Percentiles rank a stretch among this genome's conserved stretches.
Evolutionary conservation across 768 basidiomycete genomes (phyloP).

Genomic region (Amanita pseudoporphyria): DNA sequence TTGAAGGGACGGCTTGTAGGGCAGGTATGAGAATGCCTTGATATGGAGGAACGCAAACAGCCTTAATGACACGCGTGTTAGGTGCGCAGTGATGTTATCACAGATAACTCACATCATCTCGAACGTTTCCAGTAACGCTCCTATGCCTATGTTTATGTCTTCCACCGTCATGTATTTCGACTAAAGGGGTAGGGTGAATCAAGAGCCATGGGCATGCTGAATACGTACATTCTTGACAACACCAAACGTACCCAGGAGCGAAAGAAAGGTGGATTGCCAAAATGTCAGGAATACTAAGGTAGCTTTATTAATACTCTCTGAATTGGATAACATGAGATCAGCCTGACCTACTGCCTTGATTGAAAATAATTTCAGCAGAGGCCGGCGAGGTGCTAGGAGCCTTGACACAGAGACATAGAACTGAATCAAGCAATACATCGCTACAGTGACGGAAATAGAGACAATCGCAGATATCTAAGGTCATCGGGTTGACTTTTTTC

Average conservation of each 20-base stretch:
- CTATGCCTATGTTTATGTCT: conserved; percentile 64
- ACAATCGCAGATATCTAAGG: conserved; percentile 47
- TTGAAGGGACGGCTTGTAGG: conserved; percentile 33
- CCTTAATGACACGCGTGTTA: conserved; percentile 20
- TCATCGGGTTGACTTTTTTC: not conserved
- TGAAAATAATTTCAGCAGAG: conserved; percentile 59
- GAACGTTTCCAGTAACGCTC: conserved; percentile 57
- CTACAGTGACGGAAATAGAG: conserved; percentile 62
- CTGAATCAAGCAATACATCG: conserved; percentile 74
- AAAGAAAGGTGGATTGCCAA: conserved; percentile 62
- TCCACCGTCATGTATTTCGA: conserved; percentile 63
- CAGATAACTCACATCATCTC: conserved; percentile 57
- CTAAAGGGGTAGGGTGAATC: conserved; percentile 18
- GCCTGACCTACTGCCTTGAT: conserved; percentile 62
- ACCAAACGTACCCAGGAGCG: conserved; percentile 44
- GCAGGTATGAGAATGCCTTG: conserved; percentile 61
- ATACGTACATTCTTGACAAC: conserved; percentile 53
- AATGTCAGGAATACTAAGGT: conserved; percentile 58
- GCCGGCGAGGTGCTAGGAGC: conserved; percentile 47
- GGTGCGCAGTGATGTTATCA: not conserved
- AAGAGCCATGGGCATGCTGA: not conserved
- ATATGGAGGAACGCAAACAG: conserved; percentile 65
- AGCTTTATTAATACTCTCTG: conserved; percentile 1
- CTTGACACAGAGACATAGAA: conserved; percentile 50
- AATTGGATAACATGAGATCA: not conserved